Evolutionary conservation across 352 stramenopile species (phyloP), one percentile per base, ranked within the genome.

Genomic region (Discostella stelligera): DNA sequence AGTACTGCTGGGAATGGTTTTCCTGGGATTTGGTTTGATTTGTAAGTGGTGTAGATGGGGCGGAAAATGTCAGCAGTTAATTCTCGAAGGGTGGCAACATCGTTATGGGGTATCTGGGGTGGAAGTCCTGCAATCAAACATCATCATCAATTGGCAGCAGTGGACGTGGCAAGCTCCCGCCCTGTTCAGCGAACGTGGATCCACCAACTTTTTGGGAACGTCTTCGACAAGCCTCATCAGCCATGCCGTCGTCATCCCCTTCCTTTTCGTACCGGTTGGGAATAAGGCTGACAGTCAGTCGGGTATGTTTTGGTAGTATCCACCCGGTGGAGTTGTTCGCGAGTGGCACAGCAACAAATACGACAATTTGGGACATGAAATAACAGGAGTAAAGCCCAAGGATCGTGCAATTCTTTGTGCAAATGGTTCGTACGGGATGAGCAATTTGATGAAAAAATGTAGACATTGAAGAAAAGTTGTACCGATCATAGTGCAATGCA

Each of bases 301-400:
- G 0, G 77, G 77, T 3, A 76, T 84, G 70, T 84, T 80, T 70
- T 84, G 77, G 77, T 84, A 84, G 77, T 84, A 84, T 32, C 70
- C 77, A 21, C 77, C 77, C 16, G 77, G 77, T 30, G 65, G 56
- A 27, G 71, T 44, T 44, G 71, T 44, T 44, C 39, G 77, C 18
- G 77, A 84, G 27, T 84, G 77, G 77, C 77, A 84, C 52, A 77
- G n/a, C 32, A 84, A 84, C 58, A 73, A 77, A 48, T 68, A 77
- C 13, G 77, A 77, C 13, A 70, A 80, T 39, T 27, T 74, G 21
- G 77, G 71, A 0, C 58, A 66, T 48, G 70, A 32, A 18, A 77
- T 18, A 5, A 59, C 20, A 16, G 37, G 13, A n/a, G 18, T n/a
- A 32, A 52, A 27, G n/a, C 66, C 30, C 49, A 16, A 58, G n/a